Evolutionary conservation across 345 rosid genomes (phyloP).

Genomic region (Boechera retrofracta): DNA sequence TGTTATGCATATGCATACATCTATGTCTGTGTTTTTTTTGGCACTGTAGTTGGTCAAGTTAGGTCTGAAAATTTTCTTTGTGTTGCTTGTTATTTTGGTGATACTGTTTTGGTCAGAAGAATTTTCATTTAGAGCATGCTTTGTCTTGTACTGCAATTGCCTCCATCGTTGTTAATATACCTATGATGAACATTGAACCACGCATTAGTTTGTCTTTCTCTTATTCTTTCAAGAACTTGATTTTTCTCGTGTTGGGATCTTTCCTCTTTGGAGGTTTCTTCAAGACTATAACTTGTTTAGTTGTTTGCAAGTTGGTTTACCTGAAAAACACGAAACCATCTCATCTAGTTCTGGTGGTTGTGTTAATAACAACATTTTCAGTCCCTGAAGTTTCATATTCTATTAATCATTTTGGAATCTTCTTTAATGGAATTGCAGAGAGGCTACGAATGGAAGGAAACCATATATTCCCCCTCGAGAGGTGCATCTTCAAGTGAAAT

Average conservation of each 20-base stretch:
- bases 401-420: neutral
- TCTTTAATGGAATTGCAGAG: conserved; percentile 48
- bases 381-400: neutral
- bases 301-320: conserved; percentile 23
- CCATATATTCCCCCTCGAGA: conserved; percentile 39
- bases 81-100: conserved; percentile 28
- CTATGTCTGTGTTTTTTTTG: neutral
- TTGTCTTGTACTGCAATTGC: conserved; percentile 22
- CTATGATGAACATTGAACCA: conserved; percentile 11
- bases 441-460: conserved; percentile 52
- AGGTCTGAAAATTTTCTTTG: conserved; percentile 28
- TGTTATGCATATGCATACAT: conserved; percentile 21
- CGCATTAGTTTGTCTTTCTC: conserved; percentile 4
- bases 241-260: conserved; percentile 36
- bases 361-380: neutral
- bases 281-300: conserved; percentile 17
- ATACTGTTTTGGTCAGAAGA: conserved; percentile 12
- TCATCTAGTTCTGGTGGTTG: conserved; percentile 26
- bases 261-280: conserved; percentile 31
- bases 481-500: conserved; percentile 44
- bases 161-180: neutral
- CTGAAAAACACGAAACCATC: conserved; percentile 9
- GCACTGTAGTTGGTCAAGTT: conserved; percentile 40
- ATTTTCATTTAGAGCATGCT: conserved; percentile 9
- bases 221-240: conserved; percentile 10